phyloP scores from a whole-genome alignment of 176 grass and related monocot species.

The Panicum miliaceum region DNA sequence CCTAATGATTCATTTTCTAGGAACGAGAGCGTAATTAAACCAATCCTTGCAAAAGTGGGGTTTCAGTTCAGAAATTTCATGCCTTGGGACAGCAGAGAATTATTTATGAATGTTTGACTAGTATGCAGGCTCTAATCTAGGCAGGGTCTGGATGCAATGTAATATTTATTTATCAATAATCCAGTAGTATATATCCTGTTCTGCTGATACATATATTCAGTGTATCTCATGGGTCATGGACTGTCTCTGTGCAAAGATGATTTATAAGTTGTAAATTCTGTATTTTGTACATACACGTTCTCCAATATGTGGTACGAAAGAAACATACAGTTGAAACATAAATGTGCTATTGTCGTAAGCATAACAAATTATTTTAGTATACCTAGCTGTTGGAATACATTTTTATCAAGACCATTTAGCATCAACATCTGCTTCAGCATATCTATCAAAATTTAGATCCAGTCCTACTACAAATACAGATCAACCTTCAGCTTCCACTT shows the following conservation, averaged over 20 bases:
- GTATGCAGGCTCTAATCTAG: constrained; percentile 22
- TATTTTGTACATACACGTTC: neutral
- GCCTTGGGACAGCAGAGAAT: constrained; percentile 25
- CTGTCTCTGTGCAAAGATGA: neutral
- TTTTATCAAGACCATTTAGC: constrained; percentile 1
- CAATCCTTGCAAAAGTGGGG: constrained; percentile 33
- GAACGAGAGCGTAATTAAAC: constrained; percentile 43
- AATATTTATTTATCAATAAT: neutral
- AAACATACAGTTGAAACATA: neutral
- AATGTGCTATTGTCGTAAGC: neutral
- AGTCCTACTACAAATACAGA: constrained; percentile 22
- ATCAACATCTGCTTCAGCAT: constrained; percentile 11
- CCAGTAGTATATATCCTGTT: constrained; percentile 6
- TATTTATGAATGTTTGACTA: constrained; percentile 38
- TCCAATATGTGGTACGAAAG: neutral
- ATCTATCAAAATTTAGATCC: neutral
- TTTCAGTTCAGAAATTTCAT: constrained; percentile 16
- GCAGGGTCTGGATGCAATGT: neutral
- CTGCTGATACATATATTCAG: neutral
- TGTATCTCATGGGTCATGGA: neutral
- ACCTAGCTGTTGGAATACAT: constrained; percentile 3
- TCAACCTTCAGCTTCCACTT: neutral
- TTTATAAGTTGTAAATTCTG: neutral
- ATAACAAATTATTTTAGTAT: neutral
- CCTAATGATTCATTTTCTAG: constrained; percentile 49